A percentile compares a stretch with the other conserved stretches of the same genome.
These are phyloP conservation scores for Ramaria rubella DNA, from an alignment of 768 basidiomycete genomes.

Conservation along the genomic window DNA sequence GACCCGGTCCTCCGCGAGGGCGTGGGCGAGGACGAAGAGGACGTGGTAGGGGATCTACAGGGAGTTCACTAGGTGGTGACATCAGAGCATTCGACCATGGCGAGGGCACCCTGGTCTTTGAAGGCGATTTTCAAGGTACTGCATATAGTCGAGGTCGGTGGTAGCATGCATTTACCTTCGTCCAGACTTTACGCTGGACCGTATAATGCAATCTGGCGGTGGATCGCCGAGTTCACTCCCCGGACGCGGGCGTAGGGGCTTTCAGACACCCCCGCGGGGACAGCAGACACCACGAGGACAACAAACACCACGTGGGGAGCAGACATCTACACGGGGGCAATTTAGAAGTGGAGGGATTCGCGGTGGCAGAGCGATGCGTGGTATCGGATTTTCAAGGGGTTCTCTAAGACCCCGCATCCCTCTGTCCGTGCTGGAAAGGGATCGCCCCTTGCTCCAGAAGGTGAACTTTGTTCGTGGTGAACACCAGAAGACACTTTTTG, in stretches of 20 bases:
- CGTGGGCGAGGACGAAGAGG: constrained; percentile 6
- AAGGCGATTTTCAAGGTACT: constrained; percentile 5
- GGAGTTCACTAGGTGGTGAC: neutral
- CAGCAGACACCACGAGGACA: neutral
- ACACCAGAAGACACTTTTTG: constrained; percentile 44
- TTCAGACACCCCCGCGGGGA: neutral
- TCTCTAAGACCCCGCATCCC: constrained; percentile 1
- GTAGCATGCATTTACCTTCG: neutral
- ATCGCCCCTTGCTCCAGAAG: constrained; percentile 59
- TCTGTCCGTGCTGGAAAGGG: constrained; percentile 34
- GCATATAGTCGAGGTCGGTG: neutral
- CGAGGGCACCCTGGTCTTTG: constrained; percentile 2
- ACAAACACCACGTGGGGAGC: neutral
- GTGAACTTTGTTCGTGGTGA: constrained; percentile 62
- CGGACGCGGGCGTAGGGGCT: neutral
- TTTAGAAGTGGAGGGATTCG: neutral
- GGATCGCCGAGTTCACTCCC: neutral
- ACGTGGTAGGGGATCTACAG: neutral
- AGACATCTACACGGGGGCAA: too few species aligned
- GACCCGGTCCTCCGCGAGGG: neutral
- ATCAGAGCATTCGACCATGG: neutral
- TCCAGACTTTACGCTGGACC: constrained; percentile 3
- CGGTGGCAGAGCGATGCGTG: neutral
- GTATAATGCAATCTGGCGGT: neutral
- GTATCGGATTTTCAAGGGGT: neutral